These are phyloP conservation scores for Elsinoe perseae DNA, from an alignment of 2,329 filamentous ascomycete species.

Conservation along the genomic window DNA sequence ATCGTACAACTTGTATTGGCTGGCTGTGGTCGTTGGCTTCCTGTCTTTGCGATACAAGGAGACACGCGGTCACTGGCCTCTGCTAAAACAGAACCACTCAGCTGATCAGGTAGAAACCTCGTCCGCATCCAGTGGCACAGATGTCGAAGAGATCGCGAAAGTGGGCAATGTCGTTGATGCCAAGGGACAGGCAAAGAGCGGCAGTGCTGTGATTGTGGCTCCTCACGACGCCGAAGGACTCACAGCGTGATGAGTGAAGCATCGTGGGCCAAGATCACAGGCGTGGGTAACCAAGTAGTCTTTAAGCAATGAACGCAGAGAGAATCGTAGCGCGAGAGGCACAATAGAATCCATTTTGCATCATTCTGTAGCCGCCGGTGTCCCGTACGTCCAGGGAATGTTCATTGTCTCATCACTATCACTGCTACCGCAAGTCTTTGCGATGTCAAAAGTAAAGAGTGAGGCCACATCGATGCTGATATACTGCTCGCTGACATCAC, in stretches of 20 bases:
- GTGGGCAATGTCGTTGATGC: neutral
- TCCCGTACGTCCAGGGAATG: no score
- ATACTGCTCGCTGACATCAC: neutral
- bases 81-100: slow-evolving; percentile 23
- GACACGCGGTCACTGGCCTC: slow-evolving; percentile 42
- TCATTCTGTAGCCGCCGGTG: no score
- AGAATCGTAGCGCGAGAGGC: no score
- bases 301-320: no score
- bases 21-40: slow-evolving; percentile 60
- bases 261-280: no score
- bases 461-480: no score
- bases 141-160: neutral
- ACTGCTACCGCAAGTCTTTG: no score
- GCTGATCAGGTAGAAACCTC: neutral
- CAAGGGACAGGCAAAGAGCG: neutral
- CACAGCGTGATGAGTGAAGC: neutral
- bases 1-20: slow-evolving; percentile 83
- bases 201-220: neutral
- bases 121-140: neutral
- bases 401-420: no score
- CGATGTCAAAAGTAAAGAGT: no score
- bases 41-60: slow-evolving; percentile 60
- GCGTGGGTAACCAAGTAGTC: no score
- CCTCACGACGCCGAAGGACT: neutral
- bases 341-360: no score